Base-by-base conservation (phyloP, 306 rosid species). In the Begonia peltatifolia region DNA sequence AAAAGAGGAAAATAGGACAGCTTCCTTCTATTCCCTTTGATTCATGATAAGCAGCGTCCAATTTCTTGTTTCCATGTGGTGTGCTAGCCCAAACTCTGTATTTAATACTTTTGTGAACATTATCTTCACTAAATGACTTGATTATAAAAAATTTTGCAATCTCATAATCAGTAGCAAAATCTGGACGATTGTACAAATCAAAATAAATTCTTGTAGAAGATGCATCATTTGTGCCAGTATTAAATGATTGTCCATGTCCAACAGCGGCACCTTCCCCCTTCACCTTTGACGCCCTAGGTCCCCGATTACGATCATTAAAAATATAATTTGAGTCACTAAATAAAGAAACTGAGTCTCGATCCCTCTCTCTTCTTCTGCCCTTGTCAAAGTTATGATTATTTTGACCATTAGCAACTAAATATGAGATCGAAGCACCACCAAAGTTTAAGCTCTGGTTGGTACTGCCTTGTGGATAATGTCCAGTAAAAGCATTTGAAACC, bases 41-140 rank as follows among this genome's bases (percentile, higher is more conserved):
- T 54, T 78, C 84, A 30, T 53, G 72, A 64, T 71, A 79, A 62
- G 78, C 76, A 71, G 71, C 71, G 66, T 75, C 81, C 55, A 79
- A 74, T 56, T 75, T 79, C 74, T 75, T 79, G 67, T 79, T 79
- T 55, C 84, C 84, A 55, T 79, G 84, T 10, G 81, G 81, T 16
- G 84, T 79, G 57, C 81, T 74, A 46, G 84, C 78, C 81, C 81
- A 79, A 48, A 71, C 76, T 54, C 64, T 66, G 60, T 79, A 79
- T 57, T 79, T 79, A 42, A 79, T 72, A 63, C 84, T 75, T 67
- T 70, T 79, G 47, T 79, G 84, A 47, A 79, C 74, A 47, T 79
- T 71, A 59, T 79, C 84, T 71, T 79, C 84, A 20, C 84, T 79
- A 60, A 71, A 79, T 50, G 84, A 79, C 64, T 79, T 79, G 25